Percentiles rank a stretch among this genome's conserved stretches.
Evolutionary conservation across 2,329 filamentous ascomycete species (phyloP).

Genomic region (Xylariaceae sp.): DNA sequence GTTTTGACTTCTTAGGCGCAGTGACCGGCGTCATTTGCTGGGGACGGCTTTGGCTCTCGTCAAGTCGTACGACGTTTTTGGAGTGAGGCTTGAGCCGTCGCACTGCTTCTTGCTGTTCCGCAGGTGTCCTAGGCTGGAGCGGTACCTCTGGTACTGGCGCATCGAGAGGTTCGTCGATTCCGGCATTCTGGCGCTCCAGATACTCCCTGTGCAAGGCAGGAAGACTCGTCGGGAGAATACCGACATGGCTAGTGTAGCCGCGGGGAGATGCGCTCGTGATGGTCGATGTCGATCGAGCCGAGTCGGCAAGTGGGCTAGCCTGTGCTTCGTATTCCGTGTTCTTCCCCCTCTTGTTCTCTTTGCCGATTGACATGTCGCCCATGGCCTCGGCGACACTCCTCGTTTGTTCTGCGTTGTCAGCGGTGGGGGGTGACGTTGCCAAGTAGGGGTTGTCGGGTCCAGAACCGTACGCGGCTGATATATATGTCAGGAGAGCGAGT

Average conservation of each 20-base stretch:
- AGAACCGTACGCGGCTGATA: constrained; percentile 42
- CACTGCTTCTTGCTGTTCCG: constrained; percentile 76
- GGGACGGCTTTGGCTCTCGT: constrained; percentile 55
- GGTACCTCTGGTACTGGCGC: constrained; percentile 45
- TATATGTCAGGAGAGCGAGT: constrained; percentile 13
- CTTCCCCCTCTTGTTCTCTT: constrained; percentile 10
- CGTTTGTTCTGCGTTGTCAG: constrained; percentile 46
- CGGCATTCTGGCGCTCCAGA: constrained; percentile 66
- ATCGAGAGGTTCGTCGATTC: constrained; percentile 40
- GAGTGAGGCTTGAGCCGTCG: constrained; percentile 82
- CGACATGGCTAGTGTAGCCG: constrained; percentile 75
- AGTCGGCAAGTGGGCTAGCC: constrained; percentile 49
- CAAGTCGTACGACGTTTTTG: constrained; percentile 61
- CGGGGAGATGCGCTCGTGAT: constrained; percentile 43
- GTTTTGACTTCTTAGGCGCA: constrained; percentile 66
- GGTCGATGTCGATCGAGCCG: constrained; percentile 49
- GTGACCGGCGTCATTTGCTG: constrained; percentile 56
- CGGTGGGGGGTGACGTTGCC: constrained; percentile 41
- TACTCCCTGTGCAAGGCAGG: constrained; percentile 87
- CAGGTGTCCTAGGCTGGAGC: constrained; percentile 51
- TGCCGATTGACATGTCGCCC: constrained; percentile 28
- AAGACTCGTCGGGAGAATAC: constrained; percentile 84
- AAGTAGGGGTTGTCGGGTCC: constrained; percentile 39
- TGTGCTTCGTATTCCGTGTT: constrained; percentile 29
- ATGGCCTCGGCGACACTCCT: constrained; percentile 51